Conservation (phyloP, 2,329 filamentous ascomycete genomes). For the Neofusicoccum laricinum region DNA sequence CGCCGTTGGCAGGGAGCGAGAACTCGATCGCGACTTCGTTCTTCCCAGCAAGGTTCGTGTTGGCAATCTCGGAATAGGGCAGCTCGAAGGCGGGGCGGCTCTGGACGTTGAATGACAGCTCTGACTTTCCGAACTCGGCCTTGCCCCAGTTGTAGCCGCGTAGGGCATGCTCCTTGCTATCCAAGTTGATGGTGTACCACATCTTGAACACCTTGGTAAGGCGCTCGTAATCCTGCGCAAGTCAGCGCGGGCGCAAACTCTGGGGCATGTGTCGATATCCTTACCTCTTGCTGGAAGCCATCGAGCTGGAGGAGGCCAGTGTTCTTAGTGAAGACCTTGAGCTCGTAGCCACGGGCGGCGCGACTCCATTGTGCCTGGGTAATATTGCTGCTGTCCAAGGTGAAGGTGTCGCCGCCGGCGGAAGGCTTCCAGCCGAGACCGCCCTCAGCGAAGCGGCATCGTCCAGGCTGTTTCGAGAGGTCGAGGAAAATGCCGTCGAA, state of each 20-base stretch:
- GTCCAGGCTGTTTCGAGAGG: slow-evolving; percentile 85
- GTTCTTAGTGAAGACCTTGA: slow-evolving; percentile 84
- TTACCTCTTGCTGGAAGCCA: slow-evolving; percentile 82
- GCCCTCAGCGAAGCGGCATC: slow-evolving; percentile 91
- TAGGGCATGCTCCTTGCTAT: slow-evolving; percentile 89
- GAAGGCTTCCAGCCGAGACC: slow-evolving; percentile 94
- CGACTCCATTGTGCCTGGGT: slow-evolving; percentile 89
- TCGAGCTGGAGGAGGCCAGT: slow-evolving; percentile 89
- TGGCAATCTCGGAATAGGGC: slow-evolving; percentile 94
- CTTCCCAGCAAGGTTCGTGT: slow-evolving; percentile 95
- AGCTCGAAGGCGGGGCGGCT: slow-evolving; percentile 96
- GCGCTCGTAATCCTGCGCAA: slow-evolving; percentile 75
- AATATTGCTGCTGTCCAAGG: slow-evolving; percentile 83
- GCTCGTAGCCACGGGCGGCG: slow-evolving; percentile 85
- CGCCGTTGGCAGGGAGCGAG: slow-evolving; percentile 68
- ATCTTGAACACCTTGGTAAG: slow-evolving; percentile 92
- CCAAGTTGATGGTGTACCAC: slow-evolving; percentile 93
- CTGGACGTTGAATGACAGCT: slow-evolving; percentile 94
- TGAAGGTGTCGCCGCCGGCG: slow-evolving; percentile 86
- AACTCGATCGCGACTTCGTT: slow-evolving; percentile 98
- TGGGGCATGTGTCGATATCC: slow-evolving; percentile 13
- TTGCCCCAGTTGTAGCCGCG: slow-evolving; percentile 99
- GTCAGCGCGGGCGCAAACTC: background rate
- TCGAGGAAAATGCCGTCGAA: slow-evolving; percentile 98
- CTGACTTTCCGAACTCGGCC: slow-evolving; percentile 91